Conservation (phyloP, 2,329 filamentous ascomycete genomes). For the Aspergillus cejpii region DNA sequence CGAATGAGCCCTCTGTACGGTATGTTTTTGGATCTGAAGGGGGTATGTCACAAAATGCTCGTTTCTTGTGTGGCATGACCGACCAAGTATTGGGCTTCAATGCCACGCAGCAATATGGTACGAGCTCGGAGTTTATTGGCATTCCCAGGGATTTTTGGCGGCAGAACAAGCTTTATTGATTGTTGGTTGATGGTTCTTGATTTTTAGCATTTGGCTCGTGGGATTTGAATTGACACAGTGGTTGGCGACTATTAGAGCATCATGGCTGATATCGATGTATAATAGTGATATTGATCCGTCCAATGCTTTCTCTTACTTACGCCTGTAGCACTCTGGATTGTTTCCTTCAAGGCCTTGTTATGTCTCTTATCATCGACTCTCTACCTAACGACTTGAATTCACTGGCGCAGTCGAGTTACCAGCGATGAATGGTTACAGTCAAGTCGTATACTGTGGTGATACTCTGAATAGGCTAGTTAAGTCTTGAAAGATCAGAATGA, state of each 20-base stretch:
- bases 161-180: conserved; percentile 23
- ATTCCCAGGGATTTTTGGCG: conserved; percentile 17
- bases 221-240: background rate
- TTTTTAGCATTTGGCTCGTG: background rate
- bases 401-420: too few relatives aligned
- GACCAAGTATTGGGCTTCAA: background rate
- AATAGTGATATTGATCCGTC: background rate
- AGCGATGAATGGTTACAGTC: too few relatives aligned
- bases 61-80: too few relatives aligned
- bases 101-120: background rate
- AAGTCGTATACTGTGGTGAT: too few relatives aligned
- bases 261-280: background rate
- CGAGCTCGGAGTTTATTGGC: background rate
- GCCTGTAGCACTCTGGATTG: too few relatives aligned
- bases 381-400: too few relatives aligned
- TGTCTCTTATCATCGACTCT: too few relatives aligned
- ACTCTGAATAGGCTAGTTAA: too few relatives aligned
- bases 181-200: background rate
- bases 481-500: too few relatives aligned
- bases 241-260: background rate
- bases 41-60: background rate
- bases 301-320: too few relatives aligned
- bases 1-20: background rate
- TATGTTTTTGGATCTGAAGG: background rate
- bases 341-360: background rate